A percentile compares a stretch with the other conserved stretches of the same genome.
Conservation (phyloP, 1,284 basidiomycete species). For the Cryptococcus wingfieldii region DNA sequence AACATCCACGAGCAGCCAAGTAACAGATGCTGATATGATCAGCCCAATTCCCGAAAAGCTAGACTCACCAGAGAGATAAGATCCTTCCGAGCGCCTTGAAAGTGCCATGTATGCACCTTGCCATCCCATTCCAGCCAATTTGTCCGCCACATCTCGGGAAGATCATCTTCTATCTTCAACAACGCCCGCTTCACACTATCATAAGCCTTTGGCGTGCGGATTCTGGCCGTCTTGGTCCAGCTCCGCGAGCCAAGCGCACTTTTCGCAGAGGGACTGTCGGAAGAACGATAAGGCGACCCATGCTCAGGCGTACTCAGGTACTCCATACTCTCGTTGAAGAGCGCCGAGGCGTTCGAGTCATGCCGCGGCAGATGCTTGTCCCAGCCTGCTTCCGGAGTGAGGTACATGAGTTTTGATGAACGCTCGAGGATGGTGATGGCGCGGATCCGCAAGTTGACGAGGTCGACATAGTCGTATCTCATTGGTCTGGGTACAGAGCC, state of each 20-base stretch:
- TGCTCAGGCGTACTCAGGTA: neutral
- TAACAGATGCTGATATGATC: slow-evolving; percentile 29
- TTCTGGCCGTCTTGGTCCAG: slow-evolving; percentile 26
- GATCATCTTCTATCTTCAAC: slow-evolving; percentile 27
- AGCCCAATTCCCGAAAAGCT: neutral
- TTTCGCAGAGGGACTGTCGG: neutral
- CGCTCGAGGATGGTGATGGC: slow-evolving; percentile 31
- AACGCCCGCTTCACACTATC: slow-evolving; percentile 27
- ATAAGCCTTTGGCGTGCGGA: slow-evolving; percentile 36
- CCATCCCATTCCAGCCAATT: slow-evolving; percentile 38
- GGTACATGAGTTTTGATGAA: slow-evolving; percentile 38
- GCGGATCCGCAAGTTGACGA: slow-evolving; percentile 26
- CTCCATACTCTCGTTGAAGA: neutral
- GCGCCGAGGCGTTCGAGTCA: neutral
- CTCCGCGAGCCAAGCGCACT: neutral
- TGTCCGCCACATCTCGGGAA: slow-evolving; percentile 32
- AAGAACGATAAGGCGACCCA: neutral
- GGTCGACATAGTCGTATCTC: slow-evolving; percentile 17
- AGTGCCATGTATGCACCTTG: slow-evolving; percentile 28
- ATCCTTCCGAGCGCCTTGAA: slow-evolving; percentile 17
- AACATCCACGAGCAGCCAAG: slow-evolving; percentile 45
- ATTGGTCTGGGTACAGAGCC: neutral
- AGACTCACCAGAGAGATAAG: slow-evolving; percentile 27
- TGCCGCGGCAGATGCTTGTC: slow-evolving; percentile 1
- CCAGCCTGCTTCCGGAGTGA: slow-evolving; percentile 32